phyloP scores from a whole-genome alignment of 805 yeast species.

The Saccharomycopsis fermentans region DNA sequence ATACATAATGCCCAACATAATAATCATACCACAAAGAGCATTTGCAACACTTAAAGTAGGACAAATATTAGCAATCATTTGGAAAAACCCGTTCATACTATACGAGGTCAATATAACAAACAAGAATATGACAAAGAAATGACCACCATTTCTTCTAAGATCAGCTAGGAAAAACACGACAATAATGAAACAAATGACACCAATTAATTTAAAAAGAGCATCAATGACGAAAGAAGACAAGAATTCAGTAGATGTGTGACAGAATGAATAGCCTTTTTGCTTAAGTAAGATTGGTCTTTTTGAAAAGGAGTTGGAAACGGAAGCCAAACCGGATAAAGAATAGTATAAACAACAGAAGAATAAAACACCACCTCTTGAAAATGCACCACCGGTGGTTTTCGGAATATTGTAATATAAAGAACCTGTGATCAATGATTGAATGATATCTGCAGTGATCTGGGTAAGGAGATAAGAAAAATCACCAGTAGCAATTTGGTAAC shows the following conservation, averaged over 20 bases:
- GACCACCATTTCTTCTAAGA: slow-evolving; percentile 39
- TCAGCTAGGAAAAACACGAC: slow-evolving; percentile 49
- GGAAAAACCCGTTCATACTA: slow-evolving; percentile 43
- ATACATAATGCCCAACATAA: slow-evolving; percentile 43
- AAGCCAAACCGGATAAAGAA: slow-evolving; percentile 38
- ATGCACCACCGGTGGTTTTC: slow-evolving; percentile 43
- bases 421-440: slow-evolving; percentile 53
- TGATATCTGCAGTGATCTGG: slow-evolving; percentile 36
- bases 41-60: slow-evolving; percentile 47
- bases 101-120: slow-evolving; percentile 35
- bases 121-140: slow-evolving; percentile 42
- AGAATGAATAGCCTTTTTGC: slow-evolving; percentile 62
- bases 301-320: slow-evolving; percentile 32
- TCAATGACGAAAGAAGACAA: slow-evolving; percentile 50
- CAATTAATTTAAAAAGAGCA: slow-evolving; percentile 48
- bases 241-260: slow-evolving; percentile 68
- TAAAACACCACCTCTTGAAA: slow-evolving; percentile 52
- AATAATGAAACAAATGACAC: slow-evolving; percentile 35
- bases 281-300: slow-evolving; percentile 55
- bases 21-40: slow-evolving; percentile 45
- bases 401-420: slow-evolving; percentile 51
- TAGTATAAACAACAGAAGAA: slow-evolving; percentile 51
- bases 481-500: slow-evolving; percentile 45
- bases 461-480: slow-evolving; percentile 43
- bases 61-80: slow-evolving; percentile 40